phyloP scores from a whole-genome alignment of 352 stramenopile species.

The Pythium folliculosum region DNA sequence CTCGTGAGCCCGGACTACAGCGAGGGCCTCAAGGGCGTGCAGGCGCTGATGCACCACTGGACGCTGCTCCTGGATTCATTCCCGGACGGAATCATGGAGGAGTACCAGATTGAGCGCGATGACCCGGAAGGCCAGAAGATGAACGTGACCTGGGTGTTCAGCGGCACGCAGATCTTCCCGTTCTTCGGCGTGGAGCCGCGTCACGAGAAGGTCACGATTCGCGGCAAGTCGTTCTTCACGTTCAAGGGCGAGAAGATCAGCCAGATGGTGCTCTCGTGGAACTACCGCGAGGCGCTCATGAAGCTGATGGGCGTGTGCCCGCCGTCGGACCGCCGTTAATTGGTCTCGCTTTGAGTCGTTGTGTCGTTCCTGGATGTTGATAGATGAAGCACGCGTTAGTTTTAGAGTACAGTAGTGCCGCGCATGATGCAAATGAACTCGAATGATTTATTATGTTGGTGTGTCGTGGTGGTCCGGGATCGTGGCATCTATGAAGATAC shows the following conservation, averaged over 20 bases:
- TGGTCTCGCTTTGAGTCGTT: background rate
- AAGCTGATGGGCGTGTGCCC: slow-evolving; percentile 69
- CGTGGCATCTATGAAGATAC: background rate
- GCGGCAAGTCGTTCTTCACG: slow-evolving; percentile 71
- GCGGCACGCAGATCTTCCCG: slow-evolving; percentile 75
- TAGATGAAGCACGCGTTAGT: slow-evolving; percentile 12
- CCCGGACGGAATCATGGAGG: slow-evolving; percentile 82
- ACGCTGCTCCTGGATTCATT: slow-evolving; percentile 68
- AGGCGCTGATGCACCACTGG: slow-evolving; percentile 79
- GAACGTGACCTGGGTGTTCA: slow-evolving; percentile 76
- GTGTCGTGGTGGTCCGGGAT: too few relatives aligned
- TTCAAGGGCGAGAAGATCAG: slow-evolving; percentile 79
- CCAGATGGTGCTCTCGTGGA: slow-evolving; percentile 72
- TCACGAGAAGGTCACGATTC: slow-evolving; percentile 80
- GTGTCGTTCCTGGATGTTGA: slow-evolving; percentile 1
- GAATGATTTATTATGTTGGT: slow-evolving; percentile 16
- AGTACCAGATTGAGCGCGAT: slow-evolving; percentile 74
- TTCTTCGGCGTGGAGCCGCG: slow-evolving; percentile 72
- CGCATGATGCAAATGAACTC: slow-evolving; percentile 14
- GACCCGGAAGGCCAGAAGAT: slow-evolving; percentile 61
- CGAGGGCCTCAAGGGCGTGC: slow-evolving; percentile 60
- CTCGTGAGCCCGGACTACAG: slow-evolving; percentile 67
- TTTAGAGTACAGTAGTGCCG: background rate
- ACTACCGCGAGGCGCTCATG: slow-evolving; percentile 70
- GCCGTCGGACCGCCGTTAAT: slow-evolving; percentile 26